Percentiles rank a stretch among this genome's conserved stretches.
Evolutionary conservation across 768 basidiomycete species (phyloP).

Genomic region (Lactarius vividus): DNA sequence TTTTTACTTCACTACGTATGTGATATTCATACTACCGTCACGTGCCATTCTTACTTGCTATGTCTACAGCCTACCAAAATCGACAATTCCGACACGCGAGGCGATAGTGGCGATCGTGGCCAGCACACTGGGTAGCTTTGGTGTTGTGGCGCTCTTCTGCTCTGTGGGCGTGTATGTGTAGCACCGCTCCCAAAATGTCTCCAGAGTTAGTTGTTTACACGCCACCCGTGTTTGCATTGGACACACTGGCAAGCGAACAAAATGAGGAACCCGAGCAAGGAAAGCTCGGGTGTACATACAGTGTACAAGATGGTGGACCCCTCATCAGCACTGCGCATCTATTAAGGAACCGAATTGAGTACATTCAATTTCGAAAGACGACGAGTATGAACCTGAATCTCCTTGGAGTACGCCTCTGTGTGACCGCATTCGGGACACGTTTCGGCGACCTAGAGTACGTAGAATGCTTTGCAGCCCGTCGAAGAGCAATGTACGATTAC

Average conservation of each 20-base stretch:
- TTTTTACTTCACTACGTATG: slow-evolving; percentile 89
- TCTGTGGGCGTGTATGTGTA: slow-evolving; percentile 82
- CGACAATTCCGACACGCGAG: slow-evolving; percentile 62
- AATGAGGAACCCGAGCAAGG: slow-evolving; percentile 20
- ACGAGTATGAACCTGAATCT: slow-evolving; percentile 66
- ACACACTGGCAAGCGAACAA: slow-evolving; percentile 51
- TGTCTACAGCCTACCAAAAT: slow-evolving; percentile 67
- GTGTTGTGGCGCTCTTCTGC: slow-evolving; percentile 87
- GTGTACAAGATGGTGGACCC: slow-evolving; percentile 93
- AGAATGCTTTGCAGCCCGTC: neutral
- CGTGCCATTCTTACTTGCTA: slow-evolving; percentile 11
- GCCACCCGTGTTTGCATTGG: slow-evolving; percentile 77
- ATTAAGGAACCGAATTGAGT: neutral
- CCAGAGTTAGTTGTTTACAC: slow-evolving; percentile 63
- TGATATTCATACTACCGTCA: slow-evolving; percentile 26
- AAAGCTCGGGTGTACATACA: slow-evolving; percentile 46
- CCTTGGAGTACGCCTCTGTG: slow-evolving; percentile 82
- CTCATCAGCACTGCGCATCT: slow-evolving; percentile 91
- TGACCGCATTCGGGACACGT: slow-evolving; percentile 87
- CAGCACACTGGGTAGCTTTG: slow-evolving; percentile 81
- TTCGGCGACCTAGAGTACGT: slow-evolving; percentile 66
- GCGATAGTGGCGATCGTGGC: slow-evolving; percentile 66
- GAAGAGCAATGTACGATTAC: slow-evolving; percentile 35
- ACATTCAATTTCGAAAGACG: neutral
- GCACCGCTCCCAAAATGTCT: slow-evolving; percentile 5